Evolutionary conservation across 176 grass and related monocot species (phyloP).

Genomic region (maize (Zea mays)): DNA sequence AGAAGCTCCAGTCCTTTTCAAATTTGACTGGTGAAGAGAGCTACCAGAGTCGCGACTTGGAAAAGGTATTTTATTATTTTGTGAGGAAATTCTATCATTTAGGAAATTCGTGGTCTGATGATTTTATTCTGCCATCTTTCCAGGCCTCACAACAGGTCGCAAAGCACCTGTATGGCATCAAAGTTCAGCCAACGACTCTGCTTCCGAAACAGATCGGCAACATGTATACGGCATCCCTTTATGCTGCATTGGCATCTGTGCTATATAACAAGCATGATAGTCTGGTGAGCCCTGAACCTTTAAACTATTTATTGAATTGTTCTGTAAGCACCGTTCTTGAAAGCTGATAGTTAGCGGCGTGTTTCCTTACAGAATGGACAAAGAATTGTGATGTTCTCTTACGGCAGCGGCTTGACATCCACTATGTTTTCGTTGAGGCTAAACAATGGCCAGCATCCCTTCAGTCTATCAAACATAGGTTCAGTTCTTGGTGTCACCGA

Average conservation of each 20-base stretch:
- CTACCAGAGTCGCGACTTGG: slow-evolving; percentile 55
- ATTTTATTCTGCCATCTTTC: too few species aligned
- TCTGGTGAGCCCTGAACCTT: slow-evolving; percentile 38
- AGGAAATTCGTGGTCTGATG: too few species aligned
- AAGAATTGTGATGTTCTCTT: slow-evolving; percentile 92
- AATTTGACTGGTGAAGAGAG: slow-evolving; percentile 53
- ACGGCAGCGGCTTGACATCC: slow-evolving; percentile 74
- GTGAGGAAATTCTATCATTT: too few species aligned
- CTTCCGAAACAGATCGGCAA: slow-evolving; percentile 71
- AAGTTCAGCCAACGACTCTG: slow-evolving; percentile 76
- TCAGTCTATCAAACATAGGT: slow-evolving; percentile 71
- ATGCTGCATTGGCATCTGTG: slow-evolving; percentile 69
- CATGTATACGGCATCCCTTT: slow-evolving; percentile 76
- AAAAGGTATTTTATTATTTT: slow-evolving; percentile 51
- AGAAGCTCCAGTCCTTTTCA: slow-evolving; percentile 65
- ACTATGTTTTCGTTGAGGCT: slow-evolving; percentile 79
- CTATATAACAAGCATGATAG: slow-evolving; percentile 58
- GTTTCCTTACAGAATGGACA: slow-evolving; percentile 25
- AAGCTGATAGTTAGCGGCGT: too few species aligned
- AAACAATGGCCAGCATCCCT: slow-evolving; percentile 62
- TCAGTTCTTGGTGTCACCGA: slow-evolving; percentile 59
- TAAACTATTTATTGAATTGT: too few species aligned
- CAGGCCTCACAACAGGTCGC: slow-evolving; percentile 61
- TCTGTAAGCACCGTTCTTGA: too few species aligned
- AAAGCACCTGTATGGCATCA: slow-evolving; percentile 68